A percentile compares a stretch with the other conserved stretches of the same genome.
phyloP scores from a whole-genome alignment of 1,284 basidiomycete species.

The Cystobasidium pallidum region DNA sequence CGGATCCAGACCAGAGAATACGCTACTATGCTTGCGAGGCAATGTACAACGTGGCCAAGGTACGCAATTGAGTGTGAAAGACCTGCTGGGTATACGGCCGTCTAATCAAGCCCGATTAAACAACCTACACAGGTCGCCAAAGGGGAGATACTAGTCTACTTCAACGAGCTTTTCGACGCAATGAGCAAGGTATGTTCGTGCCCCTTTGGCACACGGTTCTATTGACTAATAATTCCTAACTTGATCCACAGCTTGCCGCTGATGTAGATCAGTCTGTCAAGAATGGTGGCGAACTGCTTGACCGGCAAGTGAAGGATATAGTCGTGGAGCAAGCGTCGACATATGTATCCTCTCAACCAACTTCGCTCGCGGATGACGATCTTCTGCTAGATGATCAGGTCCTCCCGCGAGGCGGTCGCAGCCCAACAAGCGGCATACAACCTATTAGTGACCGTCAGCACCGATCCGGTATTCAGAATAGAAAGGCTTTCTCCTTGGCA shows the following conservation, averaged over 20 bases:
- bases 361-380: background rate
- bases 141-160: conserved; percentile 94
- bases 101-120: too few relatives aligned
- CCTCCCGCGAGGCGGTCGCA: background rate
- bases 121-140: conserved; percentile 88
- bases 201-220: too few relatives aligned
- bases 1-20: conserved; percentile 91
- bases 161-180: conserved; percentile 97
- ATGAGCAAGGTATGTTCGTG: conserved; percentile 95
- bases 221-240: too few relatives aligned
- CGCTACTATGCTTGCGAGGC: conserved; percentile 97
- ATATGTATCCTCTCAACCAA: conserved; percentile 69
- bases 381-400: too few relatives aligned
- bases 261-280: conserved; percentile 96
- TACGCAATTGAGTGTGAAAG: conserved; percentile 17
- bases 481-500: conserved; percentile 80
- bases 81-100: too few relatives aligned
- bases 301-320: conserved; percentile 94
- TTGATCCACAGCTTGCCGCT: conserved; percentile 81
- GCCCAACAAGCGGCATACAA: background rate
- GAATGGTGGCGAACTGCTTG: conserved; percentile 97
- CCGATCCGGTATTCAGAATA: background rate
- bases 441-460: conserved; percentile 1
- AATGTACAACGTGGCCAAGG: conserved; percentile 82
- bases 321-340: conserved; percentile 95